phyloP scores from a whole-genome alignment of 2,329 filamentous ascomycete species.

The Leptoxyphium fumago region DNA sequence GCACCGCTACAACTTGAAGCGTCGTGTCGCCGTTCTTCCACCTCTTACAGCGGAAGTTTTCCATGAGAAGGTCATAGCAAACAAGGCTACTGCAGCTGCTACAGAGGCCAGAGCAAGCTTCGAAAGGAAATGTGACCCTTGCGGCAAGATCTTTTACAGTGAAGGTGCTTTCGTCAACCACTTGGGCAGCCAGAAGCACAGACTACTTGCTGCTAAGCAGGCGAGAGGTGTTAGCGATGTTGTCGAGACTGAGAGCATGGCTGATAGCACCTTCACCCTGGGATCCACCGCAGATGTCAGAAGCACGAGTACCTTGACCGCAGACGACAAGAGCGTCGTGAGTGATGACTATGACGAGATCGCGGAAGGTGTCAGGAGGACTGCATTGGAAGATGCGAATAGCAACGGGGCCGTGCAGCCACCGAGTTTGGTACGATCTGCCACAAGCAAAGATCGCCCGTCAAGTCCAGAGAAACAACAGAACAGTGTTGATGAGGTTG shows the following conservation, averaged over 20 bases:
- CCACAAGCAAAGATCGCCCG: conserved; percentile 22
- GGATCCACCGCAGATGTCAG: conserved; percentile 57
- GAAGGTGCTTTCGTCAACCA: conserved; percentile 95
- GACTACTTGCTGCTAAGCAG: conserved; percentile 45
- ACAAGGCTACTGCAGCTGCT: conserved; percentile 68
- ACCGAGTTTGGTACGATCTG: conserved; percentile 26
- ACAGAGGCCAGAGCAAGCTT: conserved; percentile 81
- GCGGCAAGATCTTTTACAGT: conserved; percentile 88
- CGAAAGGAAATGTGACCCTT: conserved; percentile 67
- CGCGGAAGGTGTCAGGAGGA: conserved; percentile 59
- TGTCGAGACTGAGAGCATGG: conserved; percentile 49
- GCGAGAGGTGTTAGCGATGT: conserved; percentile 36
- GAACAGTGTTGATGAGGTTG: conserved; percentile 5
- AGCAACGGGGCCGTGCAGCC: conserved; percentile 30
- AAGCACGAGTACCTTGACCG: conserved; percentile 36
- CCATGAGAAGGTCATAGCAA: conserved; percentile 86
- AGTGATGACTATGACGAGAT: conserved; percentile 67
- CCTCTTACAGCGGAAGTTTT: conserved; percentile 87
- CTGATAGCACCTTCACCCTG: conserved; percentile 83
- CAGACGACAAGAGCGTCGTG: conserved; percentile 36
- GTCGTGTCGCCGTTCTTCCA: conserved; percentile 76
- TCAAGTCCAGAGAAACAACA: conserved; percentile 15
- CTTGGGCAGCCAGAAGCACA: conserved; percentile 79
- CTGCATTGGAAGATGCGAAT: conserved; percentile 26
- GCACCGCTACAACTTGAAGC: conserved; percentile 86